Conservation (phyloP, 257 asterid species). For the Gentiana straminea region DNA sequence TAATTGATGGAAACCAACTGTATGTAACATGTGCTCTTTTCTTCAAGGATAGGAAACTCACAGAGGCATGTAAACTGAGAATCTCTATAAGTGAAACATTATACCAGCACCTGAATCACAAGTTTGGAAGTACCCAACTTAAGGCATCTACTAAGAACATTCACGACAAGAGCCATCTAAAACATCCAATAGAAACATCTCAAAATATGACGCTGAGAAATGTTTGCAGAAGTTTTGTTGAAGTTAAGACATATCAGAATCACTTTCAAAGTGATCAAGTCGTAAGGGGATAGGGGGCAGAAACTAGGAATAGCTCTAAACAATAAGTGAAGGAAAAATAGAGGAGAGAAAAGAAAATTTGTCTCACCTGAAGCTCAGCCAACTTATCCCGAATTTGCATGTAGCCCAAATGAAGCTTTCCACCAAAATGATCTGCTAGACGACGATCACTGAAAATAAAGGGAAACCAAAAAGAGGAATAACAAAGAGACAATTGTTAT, state of each 20-base stretch:
- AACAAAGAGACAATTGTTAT: neutral
- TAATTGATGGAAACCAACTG: no score
- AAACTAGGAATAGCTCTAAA: no score
- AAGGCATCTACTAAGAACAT: constrained; percentile 5
- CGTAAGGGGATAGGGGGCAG: no score
- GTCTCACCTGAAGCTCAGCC: constrained; percentile 78
- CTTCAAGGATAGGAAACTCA: constrained; percentile 6
- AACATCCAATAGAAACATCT: neutral
- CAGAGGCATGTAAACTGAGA: constrained; percentile 11
- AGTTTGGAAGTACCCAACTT: constrained; percentile 7
- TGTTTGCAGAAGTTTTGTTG: no score
- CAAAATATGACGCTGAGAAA: neutral
- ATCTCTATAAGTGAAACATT: constrained; percentile 20
- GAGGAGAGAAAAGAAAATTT: neutral
- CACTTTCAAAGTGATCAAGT: no score
- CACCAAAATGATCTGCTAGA: constrained; percentile 98
- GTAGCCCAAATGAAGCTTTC: constrained; percentile 95
- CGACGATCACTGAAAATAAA: constrained; percentile 82
- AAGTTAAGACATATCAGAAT: no score
- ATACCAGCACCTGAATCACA: constrained; percentile 12
- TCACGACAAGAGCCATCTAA: neutral
- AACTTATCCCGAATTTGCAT: constrained; percentile 93
- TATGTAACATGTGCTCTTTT: constrained; percentile 6
- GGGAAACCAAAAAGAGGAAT: neutral
- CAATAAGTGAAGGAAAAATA: no score